A percentile compares a stretch with the other conserved stretches of the same genome.
These are phyloP conservation scores for Cercophora sp. DNA, from an alignment of 495 filamentous ascomycete species.

Conservation along the genomic window DNA sequence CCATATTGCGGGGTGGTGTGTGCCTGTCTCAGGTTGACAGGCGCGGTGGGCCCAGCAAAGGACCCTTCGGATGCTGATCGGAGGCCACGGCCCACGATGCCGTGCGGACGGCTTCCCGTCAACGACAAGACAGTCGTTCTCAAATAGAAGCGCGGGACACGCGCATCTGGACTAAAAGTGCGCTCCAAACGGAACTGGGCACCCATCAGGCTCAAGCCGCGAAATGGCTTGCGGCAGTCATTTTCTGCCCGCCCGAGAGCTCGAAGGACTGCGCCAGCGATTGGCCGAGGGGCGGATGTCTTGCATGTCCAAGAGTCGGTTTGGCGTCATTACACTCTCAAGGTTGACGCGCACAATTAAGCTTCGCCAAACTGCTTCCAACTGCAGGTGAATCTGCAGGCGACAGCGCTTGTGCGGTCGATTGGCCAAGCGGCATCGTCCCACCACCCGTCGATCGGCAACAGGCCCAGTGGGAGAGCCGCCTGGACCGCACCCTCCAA, in stretches of 20 bases:
- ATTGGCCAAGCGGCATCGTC: background rate
- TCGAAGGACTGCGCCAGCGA: too few species aligned
- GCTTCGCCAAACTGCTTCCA: too few species aligned
- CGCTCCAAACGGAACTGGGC: background rate
- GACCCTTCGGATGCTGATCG: too few species aligned
- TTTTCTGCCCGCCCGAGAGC: too few species aligned
- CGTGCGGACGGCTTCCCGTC: background rate
- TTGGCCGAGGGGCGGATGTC: background rate
- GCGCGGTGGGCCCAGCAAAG: background rate
- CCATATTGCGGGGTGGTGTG: conserved; percentile 2
- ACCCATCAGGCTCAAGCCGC: background rate
- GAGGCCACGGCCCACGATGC: too few species aligned
- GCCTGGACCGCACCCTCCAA: conserved; percentile 1
- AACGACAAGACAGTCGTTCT: background rate
- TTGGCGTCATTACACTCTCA: too few species aligned
- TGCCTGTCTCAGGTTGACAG: conserved; percentile 14
- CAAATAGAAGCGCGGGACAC: conserved; percentile 9
- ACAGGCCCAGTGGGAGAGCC: conserved; percentile 1
- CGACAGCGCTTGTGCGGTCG: conserved; percentile 17
- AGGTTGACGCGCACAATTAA: too few species aligned
- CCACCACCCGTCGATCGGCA: conserved; percentile 4
- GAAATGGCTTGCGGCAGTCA: too few species aligned
- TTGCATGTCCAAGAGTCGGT: too few species aligned
- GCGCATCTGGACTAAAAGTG: background rate
- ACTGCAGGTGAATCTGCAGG: conserved; percentile 16